These are phyloP conservation scores for Prillingera fragicola DNA, from an alignment of 1,284 basidiomycete genomes.

Conservation along the genomic window DNA sequence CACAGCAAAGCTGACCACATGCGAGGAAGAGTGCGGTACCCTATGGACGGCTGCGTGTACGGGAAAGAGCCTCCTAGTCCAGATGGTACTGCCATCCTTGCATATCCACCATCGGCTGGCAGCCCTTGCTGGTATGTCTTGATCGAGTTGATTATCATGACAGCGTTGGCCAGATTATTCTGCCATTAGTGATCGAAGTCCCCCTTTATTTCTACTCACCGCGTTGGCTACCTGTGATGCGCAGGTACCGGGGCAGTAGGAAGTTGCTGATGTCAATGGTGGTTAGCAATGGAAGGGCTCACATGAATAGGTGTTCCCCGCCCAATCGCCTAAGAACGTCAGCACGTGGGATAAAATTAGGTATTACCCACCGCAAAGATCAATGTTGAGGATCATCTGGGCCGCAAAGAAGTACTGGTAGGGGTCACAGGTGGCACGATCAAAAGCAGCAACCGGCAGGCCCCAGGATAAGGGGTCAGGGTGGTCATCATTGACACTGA, in stretches of 20 bases:
- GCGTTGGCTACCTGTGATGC: slow-evolving; percentile 59
- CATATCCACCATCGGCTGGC: no score
- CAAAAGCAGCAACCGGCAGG: slow-evolving; percentile 61
- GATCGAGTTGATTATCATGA: slow-evolving; percentile 45
- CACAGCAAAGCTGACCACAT: no score
- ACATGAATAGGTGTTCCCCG: slow-evolving; percentile 54
- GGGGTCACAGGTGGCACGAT: slow-evolving; percentile 60
- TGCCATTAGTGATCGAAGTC: slow-evolving; percentile 11
- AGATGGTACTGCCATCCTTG: no score
- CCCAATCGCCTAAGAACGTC: slow-evolving; percentile 56
- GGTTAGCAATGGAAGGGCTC: slow-evolving; percentile 7
- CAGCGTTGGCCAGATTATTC: slow-evolving; percentile 40
- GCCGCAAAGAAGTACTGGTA: slow-evolving; percentile 64
- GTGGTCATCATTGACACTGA: slow-evolving; percentile 52
- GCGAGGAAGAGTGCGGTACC: no score
- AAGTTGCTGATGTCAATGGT: neutral
- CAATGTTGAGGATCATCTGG: slow-evolving; percentile 63
- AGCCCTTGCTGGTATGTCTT: slow-evolving; percentile 37
- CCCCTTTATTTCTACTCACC: no score
- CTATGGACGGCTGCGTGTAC: no score
- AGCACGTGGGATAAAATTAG: neutral
- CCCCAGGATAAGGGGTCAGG: slow-evolving; percentile 67
- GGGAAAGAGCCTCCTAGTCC: no score
- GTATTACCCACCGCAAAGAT: slow-evolving; percentile 36
- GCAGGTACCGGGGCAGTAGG: slow-evolving; percentile 66